Conservation (phyloP, 139 green algal species). For the Ettlia oleoabundans region DNA sequence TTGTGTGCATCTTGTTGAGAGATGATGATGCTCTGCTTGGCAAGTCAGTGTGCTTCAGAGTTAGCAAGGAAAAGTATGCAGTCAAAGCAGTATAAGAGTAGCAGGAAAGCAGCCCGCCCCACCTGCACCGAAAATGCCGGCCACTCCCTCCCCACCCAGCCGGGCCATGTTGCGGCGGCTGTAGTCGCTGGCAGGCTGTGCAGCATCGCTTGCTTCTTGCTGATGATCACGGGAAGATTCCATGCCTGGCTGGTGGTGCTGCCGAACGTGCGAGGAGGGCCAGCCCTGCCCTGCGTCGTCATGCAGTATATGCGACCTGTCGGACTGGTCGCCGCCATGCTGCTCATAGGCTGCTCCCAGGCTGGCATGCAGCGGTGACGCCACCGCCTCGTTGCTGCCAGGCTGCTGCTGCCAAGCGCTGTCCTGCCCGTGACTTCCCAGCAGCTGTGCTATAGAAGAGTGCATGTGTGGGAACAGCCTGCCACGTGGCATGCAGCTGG, state of each 20-base stretch:
- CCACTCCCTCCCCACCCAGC: conserved; percentile 27
- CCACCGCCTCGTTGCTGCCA: neutral
- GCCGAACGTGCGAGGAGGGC: no score
- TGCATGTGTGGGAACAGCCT: neutral
- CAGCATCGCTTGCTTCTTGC: neutral
- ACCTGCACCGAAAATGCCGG: neutral
- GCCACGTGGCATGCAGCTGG: neutral
- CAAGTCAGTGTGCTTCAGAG: no score
- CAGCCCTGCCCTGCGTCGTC: no score
- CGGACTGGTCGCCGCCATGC: no score
- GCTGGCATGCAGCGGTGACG: neutral
- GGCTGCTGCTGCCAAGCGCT: neutral
- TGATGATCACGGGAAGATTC: no score
- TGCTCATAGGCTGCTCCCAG: neutral
- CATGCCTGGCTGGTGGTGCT: no score
- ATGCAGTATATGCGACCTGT: no score
- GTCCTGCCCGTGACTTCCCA: neutral
- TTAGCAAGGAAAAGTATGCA: neutral
- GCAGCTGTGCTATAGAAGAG: neutral
- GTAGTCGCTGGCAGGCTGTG: neutral
- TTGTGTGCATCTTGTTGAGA: no score
- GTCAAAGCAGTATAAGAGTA: neutral
- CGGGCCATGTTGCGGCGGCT: conserved; percentile 9
- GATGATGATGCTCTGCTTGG: no score
- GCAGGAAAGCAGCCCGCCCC: neutral